Evolutionary conservation across 176 grass and related monocot species (phyloP), one percentile per base, ranked within the genome.

Genomic region (Leersia perrieri): DNA sequence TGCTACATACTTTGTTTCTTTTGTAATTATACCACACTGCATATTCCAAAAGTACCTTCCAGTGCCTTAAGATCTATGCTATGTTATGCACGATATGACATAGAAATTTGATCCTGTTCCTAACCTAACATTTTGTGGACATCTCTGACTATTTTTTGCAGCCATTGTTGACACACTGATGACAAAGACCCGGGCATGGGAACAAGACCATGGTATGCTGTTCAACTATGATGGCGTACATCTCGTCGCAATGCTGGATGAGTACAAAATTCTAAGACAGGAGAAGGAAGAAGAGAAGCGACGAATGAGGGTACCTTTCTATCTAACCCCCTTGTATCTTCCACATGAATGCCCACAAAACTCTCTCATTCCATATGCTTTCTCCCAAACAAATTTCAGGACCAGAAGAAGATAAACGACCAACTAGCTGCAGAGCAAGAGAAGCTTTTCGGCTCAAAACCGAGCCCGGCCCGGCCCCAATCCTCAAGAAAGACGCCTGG

Each of bases 241-340:
- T 44, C 92, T 95, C 66, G 90, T 95, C 49, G 88, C 90, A 15
- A 98, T 95, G 96, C 80, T 98, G 63, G 88, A 98, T 23, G 96
- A 98, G 76, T 98, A 98, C 75, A 93, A 76, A 66, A 76, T 86
- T 30, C 83, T 95, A 25, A 89, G 90, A 45, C 83, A 86, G 78
- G 88, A 98, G 20, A 94, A 86, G 30, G 96, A 95, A 78, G 96
- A 95, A 40, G 92, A 98, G 62, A 98, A 95, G 81, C 86, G 87
- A 32, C 80, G 92, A 63, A 86, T 91, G 76, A 98, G 83, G 82
- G 96, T 91, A 86, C 5, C 20, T 68, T 70, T 66, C 51, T 42
- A 49, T 63, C n/a, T 12, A 20, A 22, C 32, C 47, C 38, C 20
- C 23, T 22, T 36, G 8, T 1, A 7, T 30, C 18, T 44, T 28